Base-by-base conservation (phyloP, 192 early-diverging fungal species). In the Umbelopsis vinacea region DNA sequence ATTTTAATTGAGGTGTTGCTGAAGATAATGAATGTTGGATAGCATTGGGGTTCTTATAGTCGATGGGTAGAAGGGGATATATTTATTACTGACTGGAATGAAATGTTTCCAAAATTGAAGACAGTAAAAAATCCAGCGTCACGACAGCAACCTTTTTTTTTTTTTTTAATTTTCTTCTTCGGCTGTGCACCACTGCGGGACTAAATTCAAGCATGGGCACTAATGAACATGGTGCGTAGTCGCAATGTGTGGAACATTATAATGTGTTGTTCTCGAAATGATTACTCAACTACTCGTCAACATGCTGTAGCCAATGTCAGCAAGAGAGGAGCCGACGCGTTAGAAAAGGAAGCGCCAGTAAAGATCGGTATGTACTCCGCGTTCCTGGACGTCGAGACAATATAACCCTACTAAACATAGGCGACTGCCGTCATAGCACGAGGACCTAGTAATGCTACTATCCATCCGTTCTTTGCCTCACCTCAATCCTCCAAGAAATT, bases 331-430 rank as follows among this genome's bases (percentile, higher is more conserved):
- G 57, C 29, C 17, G 57, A 35, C 6, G 33, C 57, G 3, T 29
- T 37, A 63, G 29, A 35, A 12, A 33, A 22, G 10, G 26, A 63
- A 63, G 33, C 33, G 15, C 57, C 57, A 29, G 33, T 5, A 5
- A 63, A 63, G 57, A 19, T 63, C n/a, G 57, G 57, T 63, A 63
- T 63, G 57, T 63, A 26, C 57, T 63, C 57, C 57, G 26, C 57
- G 57, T 63, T 63, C 26, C 33, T 35, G 26, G 57, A 37, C 29
- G 19, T 26, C 33, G 26, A 35, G 33, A 29, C 57, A 37, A 63
- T 35, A 63, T 29, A 37, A 63, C 17, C 40, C 40, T 43, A 37
- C 33, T 29, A 37, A 63, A 37, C 26, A 38, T 63, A 19, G 33
- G 14, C 15, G 12, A 8, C 9, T 37, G 19, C 33, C 29, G 29